Conservation (phyloP, 805 yeast genomes). For the Ogataea kodamae region DNA sequence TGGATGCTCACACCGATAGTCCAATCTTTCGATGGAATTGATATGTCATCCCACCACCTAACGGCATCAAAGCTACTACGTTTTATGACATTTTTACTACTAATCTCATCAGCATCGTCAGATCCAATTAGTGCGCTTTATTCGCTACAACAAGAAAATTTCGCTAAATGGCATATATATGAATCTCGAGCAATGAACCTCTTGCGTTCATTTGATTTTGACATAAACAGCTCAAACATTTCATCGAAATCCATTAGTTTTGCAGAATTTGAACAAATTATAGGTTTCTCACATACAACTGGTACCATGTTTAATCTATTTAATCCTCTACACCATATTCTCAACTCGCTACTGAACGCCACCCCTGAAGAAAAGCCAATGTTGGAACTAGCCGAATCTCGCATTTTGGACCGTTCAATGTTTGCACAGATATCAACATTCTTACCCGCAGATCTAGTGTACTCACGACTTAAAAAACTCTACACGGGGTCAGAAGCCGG, state of each 20-base stretch:
- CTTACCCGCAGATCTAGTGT: conserved; percentile 38
- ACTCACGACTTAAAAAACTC: conserved; percentile 51
- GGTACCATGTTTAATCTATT: conserved; percentile 43
- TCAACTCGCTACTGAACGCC: conserved; percentile 39
- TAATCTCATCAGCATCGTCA: conserved; percentile 36
- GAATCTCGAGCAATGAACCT: conserved; percentile 43
- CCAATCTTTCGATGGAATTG: conserved; percentile 42
- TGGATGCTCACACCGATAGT: conserved; percentile 37
- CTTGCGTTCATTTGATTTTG: conserved; percentile 46
- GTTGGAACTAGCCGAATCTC: conserved; percentile 26
- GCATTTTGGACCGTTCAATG: conserved; percentile 37
- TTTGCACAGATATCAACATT: conserved; percentile 39
- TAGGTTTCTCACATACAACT: conserved; percentile 21
- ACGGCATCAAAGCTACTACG: conserved; percentile 40
- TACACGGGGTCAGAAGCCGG: conserved; percentile 77
- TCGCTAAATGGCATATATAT: conserved; percentile 40
- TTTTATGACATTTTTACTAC: conserved; percentile 47
- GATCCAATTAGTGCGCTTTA: conserved; percentile 16
- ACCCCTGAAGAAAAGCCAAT: conserved; percentile 6
- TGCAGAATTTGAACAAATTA: conserved; percentile 32
- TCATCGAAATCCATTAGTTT: conserved; percentile 22
- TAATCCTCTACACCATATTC: conserved; percentile 40
- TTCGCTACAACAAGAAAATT: conserved; percentile 19
- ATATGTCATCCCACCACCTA: conserved; percentile 36
- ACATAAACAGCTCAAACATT: conserved; percentile 29